These are phyloP conservation scores for Sporisorium scitamineum DNA, from an alignment of 1,284 basidiomycete species.

Conservation along the genomic window DNA sequence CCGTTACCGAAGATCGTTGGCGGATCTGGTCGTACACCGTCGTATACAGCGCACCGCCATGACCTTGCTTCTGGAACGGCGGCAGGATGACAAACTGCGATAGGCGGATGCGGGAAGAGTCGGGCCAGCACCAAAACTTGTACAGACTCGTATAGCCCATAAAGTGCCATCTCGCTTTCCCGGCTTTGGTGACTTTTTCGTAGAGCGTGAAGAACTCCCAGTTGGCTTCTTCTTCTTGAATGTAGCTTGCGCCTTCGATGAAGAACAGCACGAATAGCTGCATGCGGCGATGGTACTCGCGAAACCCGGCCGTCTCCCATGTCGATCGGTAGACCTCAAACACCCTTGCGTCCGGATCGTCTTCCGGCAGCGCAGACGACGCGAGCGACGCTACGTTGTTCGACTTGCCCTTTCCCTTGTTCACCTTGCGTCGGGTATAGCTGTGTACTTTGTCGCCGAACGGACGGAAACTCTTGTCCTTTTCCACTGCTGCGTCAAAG, in stretches of 20 bases:
- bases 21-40: slow-evolving; percentile 85
- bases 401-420: slow-evolving; percentile 71
- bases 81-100: slow-evolving; percentile 93
- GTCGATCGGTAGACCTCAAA: slow-evolving; percentile 72
- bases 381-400: slow-evolving; percentile 69
- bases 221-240: slow-evolving; percentile 74
- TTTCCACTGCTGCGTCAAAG: slow-evolving; percentile 74
- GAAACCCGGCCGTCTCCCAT: slow-evolving; percentile 88
- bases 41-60: slow-evolving; percentile 79
- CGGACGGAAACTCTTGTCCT: slow-evolving; percentile 79
- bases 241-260: slow-evolving; percentile 86
- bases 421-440: slow-evolving; percentile 74
- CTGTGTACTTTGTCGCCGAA: slow-evolving; percentile 80
- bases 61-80: slow-evolving; percentile 88
- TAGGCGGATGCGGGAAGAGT: slow-evolving; percentile 44
- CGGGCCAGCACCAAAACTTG: slow-evolving; percentile 62
- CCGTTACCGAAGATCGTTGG: slow-evolving; percentile 78
- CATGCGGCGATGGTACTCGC: slow-evolving; percentile 91
- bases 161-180: slow-evolving; percentile 82
- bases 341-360: slow-evolving; percentile 47
- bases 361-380: slow-evolving; percentile 60
- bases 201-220: slow-evolving; percentile 71
- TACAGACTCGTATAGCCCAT: slow-evolving; percentile 61
- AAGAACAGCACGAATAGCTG: slow-evolving; percentile 93
- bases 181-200: slow-evolving; percentile 34